phyloP scores from a whole-genome alignment of 1,284 basidiomycete genomes.

The Ceratobasidium sp. region DNA sequence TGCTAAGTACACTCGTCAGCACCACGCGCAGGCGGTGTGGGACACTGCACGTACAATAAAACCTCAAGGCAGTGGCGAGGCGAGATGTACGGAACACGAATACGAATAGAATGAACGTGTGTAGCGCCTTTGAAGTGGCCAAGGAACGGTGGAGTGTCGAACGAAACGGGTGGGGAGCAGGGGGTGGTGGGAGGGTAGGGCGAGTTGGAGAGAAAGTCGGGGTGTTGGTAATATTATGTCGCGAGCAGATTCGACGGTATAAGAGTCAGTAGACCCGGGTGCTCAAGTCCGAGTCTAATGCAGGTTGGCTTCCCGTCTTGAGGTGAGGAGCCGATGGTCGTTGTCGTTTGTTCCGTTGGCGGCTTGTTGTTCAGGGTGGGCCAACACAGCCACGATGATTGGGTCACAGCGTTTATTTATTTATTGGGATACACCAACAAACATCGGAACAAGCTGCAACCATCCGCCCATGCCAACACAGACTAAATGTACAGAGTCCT shows the following conservation, averaged over 20 bases:
- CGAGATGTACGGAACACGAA: constrained; percentile 20
- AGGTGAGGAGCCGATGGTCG: constrained; percentile 32
- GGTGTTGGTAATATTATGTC: constrained; percentile 16
- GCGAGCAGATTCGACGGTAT: constrained; percentile 34
- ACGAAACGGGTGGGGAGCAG: background rate
- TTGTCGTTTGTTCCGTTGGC: constrained; percentile 26
- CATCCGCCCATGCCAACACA: background rate
- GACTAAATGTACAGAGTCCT: constrained; percentile 14
- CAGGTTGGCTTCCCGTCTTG: constrained; percentile 29
- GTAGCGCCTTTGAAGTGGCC: constrained; percentile 28
- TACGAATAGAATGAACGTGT: constrained; percentile 19
- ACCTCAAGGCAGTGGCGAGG: constrained; percentile 31
- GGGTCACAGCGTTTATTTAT: background rate
- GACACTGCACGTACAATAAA: constrained; percentile 19
- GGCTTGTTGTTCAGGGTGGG: constrained; percentile 34
- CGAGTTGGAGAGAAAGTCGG: constrained; percentile 1
- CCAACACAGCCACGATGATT: constrained; percentile 2
- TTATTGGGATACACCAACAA: constrained; percentile 5
- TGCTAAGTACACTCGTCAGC: constrained; percentile 10
- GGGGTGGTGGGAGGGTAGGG: background rate
- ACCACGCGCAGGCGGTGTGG: constrained; percentile 8
- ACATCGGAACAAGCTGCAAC: constrained; percentile 30
- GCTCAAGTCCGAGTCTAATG: constrained; percentile 37
- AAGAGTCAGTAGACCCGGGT: constrained; percentile 31
- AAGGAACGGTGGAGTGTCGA: constrained; percentile 19